Evolutionary conservation across 257 asterid genomes (phyloP).

Genomic region (Prunella vulgaris): DNA sequence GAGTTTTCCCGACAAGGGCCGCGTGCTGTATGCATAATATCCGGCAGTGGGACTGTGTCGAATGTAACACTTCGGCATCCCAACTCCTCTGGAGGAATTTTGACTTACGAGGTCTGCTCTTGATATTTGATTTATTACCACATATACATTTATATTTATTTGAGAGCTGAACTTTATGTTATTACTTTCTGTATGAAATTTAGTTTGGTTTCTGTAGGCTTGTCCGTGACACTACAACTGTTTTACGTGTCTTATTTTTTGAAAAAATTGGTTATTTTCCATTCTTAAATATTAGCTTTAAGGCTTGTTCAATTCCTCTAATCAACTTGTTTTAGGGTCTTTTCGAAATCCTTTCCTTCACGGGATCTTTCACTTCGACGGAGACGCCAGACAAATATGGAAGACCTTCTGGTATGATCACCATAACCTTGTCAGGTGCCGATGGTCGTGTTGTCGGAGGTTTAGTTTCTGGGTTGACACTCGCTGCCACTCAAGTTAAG

Average conservation of each 20-base stretch:
- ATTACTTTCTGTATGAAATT: too few relatives aligned
- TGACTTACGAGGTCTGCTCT: constrained; percentile 67
- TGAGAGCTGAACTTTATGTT: too few relatives aligned
- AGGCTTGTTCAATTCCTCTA: too few relatives aligned
- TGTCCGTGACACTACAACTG: too few relatives aligned
- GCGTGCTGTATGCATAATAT: constrained; percentile 73
- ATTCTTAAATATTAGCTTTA: too few relatives aligned
- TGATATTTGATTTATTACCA: background rate
- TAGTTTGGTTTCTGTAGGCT: too few relatives aligned
- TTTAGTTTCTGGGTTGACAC: constrained; percentile 58
- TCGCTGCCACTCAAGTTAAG: constrained; percentile 78
- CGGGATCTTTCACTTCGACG: constrained; percentile 77
- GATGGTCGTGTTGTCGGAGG: constrained; percentile 94
- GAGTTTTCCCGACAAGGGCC: constrained; percentile 78
- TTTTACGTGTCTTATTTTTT: background rate
- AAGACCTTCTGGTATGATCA: constrained; percentile 57
- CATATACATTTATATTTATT: background rate
- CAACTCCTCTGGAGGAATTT: constrained; percentile 67
- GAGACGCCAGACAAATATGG: constrained; percentile 51
- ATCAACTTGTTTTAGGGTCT: constrained; percentile 21
- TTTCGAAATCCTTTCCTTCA: constrained; percentile 33
- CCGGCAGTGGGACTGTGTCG: constrained; percentile 72
- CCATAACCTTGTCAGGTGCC: constrained; percentile 69
- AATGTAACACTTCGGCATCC: constrained; percentile 75
- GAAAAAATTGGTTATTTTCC: too few relatives aligned